Evolutionary conservation across 225 moss, liverwort and hornwort species (phyloP), one percentile per base, ranked within the genome.

Genomic region (Pseudoscleropodium purum): DNA sequence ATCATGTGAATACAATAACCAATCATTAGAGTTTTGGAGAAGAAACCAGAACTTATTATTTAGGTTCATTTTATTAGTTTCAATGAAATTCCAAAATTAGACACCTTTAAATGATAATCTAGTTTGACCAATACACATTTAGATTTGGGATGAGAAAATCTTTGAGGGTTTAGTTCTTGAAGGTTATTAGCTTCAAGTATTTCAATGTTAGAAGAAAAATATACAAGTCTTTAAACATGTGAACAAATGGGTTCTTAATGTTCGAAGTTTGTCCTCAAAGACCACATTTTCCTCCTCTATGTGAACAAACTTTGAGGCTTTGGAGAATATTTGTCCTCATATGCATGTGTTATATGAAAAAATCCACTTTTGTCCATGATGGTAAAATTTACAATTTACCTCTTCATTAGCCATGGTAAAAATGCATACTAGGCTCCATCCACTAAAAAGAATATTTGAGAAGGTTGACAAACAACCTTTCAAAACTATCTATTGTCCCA

Each of bases 391-490:
- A 8, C 1, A 4, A 5, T 37, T 20, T 21, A 68, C 68, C 1
- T 26, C 41, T 25, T 39, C 5, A 39, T 70, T 0, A 14, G 0
- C 3, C 0, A 0, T 14, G 0, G 5, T 70, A 2, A 69, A n/a
- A 69, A n/a, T n/a, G 7, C 13, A n/a, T 13, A 24, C 6, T 13
- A 13, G 37, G 13, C 7, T 69, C 69, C 4, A 69, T 24, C 13
- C 0, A 13, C 4, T n/a, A 13, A 23, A 69, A 69, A 23, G 0
- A n/a, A 7, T 24, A 24, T 21, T 69, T 1, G 1, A 70, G 6
- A 69, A 70, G 7, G 39, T 70, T 39, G n/a, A n/a, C 7, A 68
- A 6, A 68, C 12, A 24, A 24, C 14, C 4, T 41, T 72, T 72
- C 41, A 41, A 41, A 70, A 72, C 15, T 26, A 26, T 41, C 8